These are phyloP conservation scores for Fusarium tanahbumbuense DNA, from an alignment of 2,329 filamentous ascomycete genomes.

Conservation along the genomic window DNA sequence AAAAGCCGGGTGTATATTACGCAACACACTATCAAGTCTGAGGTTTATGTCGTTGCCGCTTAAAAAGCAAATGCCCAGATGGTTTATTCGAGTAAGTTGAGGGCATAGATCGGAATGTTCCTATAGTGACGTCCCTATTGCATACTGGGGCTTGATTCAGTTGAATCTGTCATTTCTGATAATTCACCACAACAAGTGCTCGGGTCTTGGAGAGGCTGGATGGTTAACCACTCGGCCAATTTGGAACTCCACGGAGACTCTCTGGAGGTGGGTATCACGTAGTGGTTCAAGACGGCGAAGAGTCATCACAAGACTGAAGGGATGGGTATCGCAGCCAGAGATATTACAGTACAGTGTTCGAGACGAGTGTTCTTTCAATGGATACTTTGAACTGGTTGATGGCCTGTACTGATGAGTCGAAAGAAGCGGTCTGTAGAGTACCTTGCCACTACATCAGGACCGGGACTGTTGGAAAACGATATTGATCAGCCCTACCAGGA, in stretches of 20 bases:
- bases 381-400: not conserved
- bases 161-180: constrained; percentile 10
- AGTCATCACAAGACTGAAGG: not conserved
- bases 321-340: not conserved
- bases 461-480: not conserved
- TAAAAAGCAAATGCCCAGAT: not conserved
- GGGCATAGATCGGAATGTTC: not conserved
- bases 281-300: not conserved
- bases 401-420: not conserved
- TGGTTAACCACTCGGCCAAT: not conserved
- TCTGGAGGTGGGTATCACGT: not conserved
- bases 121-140: not conserved
- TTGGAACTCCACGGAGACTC: not conserved
- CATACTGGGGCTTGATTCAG: not conserved
- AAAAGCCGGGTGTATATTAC: not conserved
- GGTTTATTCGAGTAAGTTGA: not conserved
- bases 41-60: not conserved
- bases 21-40: not conserved
- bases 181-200: constrained; percentile 1
- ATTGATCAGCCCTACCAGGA: constrained; percentile 29
- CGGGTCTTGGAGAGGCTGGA: not conserved
- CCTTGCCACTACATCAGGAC: not conserved
- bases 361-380: not conserved
- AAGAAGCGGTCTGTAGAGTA: not conserved
- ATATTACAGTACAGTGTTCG: not conserved